A percentile compares a stretch with the other conserved stretches of the same genome.
Conservation (phyloP, 176 grass and related monocot species). For the Oryza glumipatula region DNA sequence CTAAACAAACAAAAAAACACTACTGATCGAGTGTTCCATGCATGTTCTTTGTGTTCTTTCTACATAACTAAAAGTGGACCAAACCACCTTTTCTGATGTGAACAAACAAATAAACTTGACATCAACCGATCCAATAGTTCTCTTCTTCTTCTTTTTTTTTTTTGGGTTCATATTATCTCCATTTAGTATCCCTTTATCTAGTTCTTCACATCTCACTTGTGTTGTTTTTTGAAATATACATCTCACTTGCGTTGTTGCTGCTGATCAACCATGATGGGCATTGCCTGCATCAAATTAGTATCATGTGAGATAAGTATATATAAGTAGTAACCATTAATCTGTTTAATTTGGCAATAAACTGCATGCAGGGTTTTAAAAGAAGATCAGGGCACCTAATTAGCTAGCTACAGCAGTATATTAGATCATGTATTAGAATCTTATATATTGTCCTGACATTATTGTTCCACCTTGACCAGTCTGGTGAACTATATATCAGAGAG, state of each 20-base stretch:
- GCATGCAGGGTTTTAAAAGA: background rate
- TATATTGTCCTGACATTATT: background rate
- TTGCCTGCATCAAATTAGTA: slow-evolving; percentile 50
- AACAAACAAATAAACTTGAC: slow-evolving; percentile 58
- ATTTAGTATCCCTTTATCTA: slow-evolving; percentile 4
- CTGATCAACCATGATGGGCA: slow-evolving; percentile 50
- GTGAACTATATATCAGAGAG: background rate
- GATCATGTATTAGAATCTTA: too few relatives aligned
- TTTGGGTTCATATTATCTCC: slow-evolving; percentile 21
- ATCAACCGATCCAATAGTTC: slow-evolving; percentile 40
- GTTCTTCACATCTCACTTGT: slow-evolving; percentile 36
- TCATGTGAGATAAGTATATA: background rate
- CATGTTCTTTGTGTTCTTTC: background rate
- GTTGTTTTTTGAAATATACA: slow-evolving; percentile 6
- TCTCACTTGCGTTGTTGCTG: slow-evolving; percentile 30
- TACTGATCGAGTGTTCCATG: slow-evolving; percentile 34
- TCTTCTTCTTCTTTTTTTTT: background rate
- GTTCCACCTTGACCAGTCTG: background rate
- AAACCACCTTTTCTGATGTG: slow-evolving; percentile 38
- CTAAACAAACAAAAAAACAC: slow-evolving; percentile 32
- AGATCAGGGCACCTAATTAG: background rate
- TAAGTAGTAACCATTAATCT: background rate
- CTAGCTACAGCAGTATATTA: background rate
- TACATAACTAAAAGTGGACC: slow-evolving; percentile 42
- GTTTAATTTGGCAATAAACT: background rate